Evolutionary conservation across 2,329 filamentous ascomycete species (phyloP), one percentile per base, ranked within the genome.

Genomic region (Fusarium nisikadoi): DNA sequence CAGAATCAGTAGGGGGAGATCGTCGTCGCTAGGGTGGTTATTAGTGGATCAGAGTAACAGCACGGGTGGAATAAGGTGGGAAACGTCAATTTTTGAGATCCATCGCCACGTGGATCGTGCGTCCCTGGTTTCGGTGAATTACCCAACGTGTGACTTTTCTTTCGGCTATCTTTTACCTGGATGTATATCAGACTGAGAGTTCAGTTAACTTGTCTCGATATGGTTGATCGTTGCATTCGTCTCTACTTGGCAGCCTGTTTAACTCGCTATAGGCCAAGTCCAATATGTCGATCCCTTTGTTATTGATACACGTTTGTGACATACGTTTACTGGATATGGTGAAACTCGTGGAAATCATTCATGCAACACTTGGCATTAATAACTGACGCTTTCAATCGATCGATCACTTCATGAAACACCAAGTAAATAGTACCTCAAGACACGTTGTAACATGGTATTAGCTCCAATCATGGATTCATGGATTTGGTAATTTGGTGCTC

Each of bases 131-230:
- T 17, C 2, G 8, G 33, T n/a, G 39, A 31, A 35, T 4, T 49
- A 19, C 55, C n/a, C 31, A 31, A 31, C 20, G 25, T 4, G 35
- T 41, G 27, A 52, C n/a, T 38, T n/a, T 1, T n/a, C 17, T 20
- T 41, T 25, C 35, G 23, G 17, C 14, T 14, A 27, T 58, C 17
- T 23, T 50, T 39, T 49, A 14, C 25, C 42, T 35, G 31, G 14
- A 36, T 27, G 41, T 19, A n/a, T 10, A 19, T 29, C 9, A 14
- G 25, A 12, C 19, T 47, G n/a, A 56, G 20, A 27, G 4, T 55
- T 42, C 3, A 31, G 36, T 23, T 17, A 2, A 23, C 1, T 2
- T 2, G 16, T n/a, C 5, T 41, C 0, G 10, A 31, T 33, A 1
- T 3, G 2, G 11, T 33, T 10, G 29, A 49, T 33, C 29, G 46